Evolutionary conservation across 2,329 filamentous ascomycete genomes (phyloP), one percentile per base, ranked within the genome.

Genomic region (Orbilia oligospora): DNA sequence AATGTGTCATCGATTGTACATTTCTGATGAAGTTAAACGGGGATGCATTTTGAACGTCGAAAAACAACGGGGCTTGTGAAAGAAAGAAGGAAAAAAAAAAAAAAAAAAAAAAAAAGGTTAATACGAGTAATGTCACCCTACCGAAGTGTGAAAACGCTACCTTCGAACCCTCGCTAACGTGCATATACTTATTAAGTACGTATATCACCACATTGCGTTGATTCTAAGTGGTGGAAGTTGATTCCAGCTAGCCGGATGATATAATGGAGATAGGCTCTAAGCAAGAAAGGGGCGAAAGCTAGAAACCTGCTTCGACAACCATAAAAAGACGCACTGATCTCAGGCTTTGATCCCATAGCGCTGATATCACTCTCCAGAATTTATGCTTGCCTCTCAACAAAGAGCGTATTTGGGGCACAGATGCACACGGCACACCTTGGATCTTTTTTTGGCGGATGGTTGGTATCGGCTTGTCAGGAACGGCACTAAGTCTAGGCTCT

Each of bases 391-490:
- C 56, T 18, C 56, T 27, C 56, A 61, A 61, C 18, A 44, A 44
- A 44, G 20, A 33, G 9, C 27, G 33, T 22, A 51, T 27, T 3
- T 22, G 48, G 44, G 56, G 56, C 56, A 20, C 56, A 61, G 56
- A 41, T 61, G 20, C 36, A 61, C 33, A 10, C 33, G 36, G 56
- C 56, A 61, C 18, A 44, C 3, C 9, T 61, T 61, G 20, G 12
- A 10, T 44, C 56, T 44, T 44, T 61, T 61, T 61, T 61, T 41
- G 36, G 56, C 36, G n/a, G 12, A 44, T 22, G 8, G 53, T 61
- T 61, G 22, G 56, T 36, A 61, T 61, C 56, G 56, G 56, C 56
- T 61, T 61, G 36, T 61, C 56, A 61, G 56, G 56, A 61, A 61
- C 56, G 56, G 56, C 56, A 65, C 20, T 65, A 41, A 36, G 30